Evolutionary conservation across 1,284 basidiomycete genomes (phyloP), one percentile per base, ranked within the genome.

Genomic region (Sanghuangporus sanghuang): DNA sequence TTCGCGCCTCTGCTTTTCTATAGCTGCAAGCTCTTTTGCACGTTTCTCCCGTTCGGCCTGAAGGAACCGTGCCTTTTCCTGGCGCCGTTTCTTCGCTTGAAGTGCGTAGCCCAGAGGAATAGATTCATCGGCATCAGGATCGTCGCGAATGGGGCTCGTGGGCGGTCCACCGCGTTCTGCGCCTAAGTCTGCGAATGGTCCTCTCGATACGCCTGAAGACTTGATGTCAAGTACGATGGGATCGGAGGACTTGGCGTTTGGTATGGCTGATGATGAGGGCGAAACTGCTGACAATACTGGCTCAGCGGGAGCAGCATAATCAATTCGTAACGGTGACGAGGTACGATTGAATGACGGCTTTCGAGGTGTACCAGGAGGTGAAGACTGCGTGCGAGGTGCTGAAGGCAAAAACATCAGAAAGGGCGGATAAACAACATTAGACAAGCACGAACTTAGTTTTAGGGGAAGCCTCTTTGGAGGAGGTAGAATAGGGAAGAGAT

Each of bases 51-150:
- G 80, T 70, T 90, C 83, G 69, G 81, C 80, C 59, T 78, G 81
- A 67, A 91, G 76, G 69, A 91, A 90, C 39, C 74, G 80, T 53
- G 82, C 84, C 74, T 89, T 90, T 73, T 88, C 83, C 72, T 88
- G 87, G 57, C 85, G 83, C 68, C 84, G 84, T 76, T 87, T 85
- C 75, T 84, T 85, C 70, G 82, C 80, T 57, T 87, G 85, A 69
- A 88, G 75, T 42, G 86, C 80, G 70, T 90, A 85, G 23, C 82
- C 84, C 44, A 90, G 76, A 0, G 89, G 90, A 67, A 89, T 78
- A 57, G 78, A 77, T 68, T 90, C 88, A 36, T 88, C 85, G 66
- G 75, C 72, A 61, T 82, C 39, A 0, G 40, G 36, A 52, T 57
- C 54, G 35, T 57, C 63, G 11, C 44, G 59, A n/a, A 58, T 61